Conservation (phyloP, 129 eudicot species). For the Helichrysum umbraculigerum region DNA sequence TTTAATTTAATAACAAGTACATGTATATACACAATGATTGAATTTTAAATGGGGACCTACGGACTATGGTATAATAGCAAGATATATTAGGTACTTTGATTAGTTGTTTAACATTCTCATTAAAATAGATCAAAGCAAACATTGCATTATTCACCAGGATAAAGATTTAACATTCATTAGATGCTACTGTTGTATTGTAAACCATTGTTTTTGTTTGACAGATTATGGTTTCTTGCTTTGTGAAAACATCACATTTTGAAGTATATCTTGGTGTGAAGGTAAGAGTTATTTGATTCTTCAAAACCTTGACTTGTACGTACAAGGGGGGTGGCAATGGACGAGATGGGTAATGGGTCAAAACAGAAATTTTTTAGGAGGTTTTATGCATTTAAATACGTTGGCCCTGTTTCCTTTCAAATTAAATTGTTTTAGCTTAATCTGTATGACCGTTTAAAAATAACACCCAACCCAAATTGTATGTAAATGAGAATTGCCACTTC, state of each 20-base stretch:
- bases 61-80: neutral
- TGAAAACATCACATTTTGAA: conserved; percentile 74
- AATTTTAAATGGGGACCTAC: neutral
- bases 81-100: neutral
- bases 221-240: conserved; percentile 82
- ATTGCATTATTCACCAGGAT: neutral
- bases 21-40: neutral
- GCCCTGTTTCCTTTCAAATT: neutral
- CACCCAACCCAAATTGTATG: neutral
- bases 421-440: neutral
- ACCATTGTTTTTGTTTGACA: conserved; percentile 30
- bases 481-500: neutral
- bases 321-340: neutral
- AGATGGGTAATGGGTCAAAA: too few species aligned
- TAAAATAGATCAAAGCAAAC: neutral
- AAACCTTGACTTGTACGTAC: neutral
- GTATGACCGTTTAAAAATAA: neutral
- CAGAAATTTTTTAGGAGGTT: neutral
- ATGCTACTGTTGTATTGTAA: conserved; percentile 19
- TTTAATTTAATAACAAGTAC: neutral
- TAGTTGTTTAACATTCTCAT: neutral
- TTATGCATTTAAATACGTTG: neutral
- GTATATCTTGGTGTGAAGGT: conserved; percentile 65
- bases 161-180: neutral
- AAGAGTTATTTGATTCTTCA: conserved; percentile 8